Conservation (phyloP, 2,329 filamentous ascomycete genomes). For the Didymella pomorum region DNA sequence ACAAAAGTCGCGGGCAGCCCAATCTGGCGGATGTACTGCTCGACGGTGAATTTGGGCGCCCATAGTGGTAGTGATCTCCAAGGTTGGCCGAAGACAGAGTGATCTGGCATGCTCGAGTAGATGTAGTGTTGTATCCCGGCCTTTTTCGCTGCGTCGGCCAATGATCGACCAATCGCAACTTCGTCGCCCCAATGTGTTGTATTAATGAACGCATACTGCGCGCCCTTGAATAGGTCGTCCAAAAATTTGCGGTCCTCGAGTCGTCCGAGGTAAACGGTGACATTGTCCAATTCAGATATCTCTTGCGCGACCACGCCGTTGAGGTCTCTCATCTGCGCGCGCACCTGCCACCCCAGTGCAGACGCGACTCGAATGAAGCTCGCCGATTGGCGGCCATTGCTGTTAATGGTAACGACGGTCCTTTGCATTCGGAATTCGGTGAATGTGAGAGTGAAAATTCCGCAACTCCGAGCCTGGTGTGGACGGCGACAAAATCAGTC, state of each 20-base stretch:
- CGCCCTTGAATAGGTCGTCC: conserved; percentile 79
- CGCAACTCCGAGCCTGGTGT: conserved; percentile 5
- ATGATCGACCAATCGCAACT: conserved; percentile 82
- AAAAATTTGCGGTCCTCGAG: conserved; percentile 79
- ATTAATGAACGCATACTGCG: conserved; percentile 94
- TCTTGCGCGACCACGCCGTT: conserved; percentile 90
- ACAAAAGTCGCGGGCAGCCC: conserved; percentile 89
- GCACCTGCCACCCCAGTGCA: conserved; percentile 91
- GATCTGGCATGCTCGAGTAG: conserved; percentile 97
- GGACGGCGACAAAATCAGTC: conserved; percentile 7
- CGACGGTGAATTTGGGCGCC: conserved; percentile 90
- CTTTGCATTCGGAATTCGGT: conserved; percentile 48
- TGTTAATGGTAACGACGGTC: conserved; percentile 94
- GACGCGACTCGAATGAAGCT: conserved; percentile 94
- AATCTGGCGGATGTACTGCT: conserved; percentile 86
- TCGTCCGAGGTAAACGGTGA: conserved; percentile 73
- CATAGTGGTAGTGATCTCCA: conserved; percentile 91
- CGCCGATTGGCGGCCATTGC: conserved; percentile 92
- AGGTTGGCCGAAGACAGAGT: conserved; percentile 75
- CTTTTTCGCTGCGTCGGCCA: conserved; percentile 88
- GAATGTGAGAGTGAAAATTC: neutral
- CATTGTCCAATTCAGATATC: conserved; percentile 81
- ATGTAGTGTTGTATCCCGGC: conserved; percentile 89
- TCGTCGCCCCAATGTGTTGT: conserved; percentile 98
- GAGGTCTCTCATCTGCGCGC: conserved; percentile 86